Conservation (phyloP, 2,329 filamentous ascomycete genomes). For the Hypoxylon sp. region DNA sequence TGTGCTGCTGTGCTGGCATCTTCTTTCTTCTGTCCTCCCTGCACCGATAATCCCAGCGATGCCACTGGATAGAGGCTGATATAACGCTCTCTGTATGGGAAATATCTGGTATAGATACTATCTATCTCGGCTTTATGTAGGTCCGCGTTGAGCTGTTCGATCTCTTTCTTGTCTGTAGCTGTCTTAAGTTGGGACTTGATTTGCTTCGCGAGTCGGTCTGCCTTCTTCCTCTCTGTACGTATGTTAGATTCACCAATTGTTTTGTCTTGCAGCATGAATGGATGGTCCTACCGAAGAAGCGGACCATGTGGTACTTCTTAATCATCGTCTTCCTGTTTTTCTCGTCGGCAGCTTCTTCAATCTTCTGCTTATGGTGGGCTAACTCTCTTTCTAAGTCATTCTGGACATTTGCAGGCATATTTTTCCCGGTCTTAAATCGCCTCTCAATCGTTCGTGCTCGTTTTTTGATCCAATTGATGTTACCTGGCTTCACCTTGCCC, state of each 20-base stretch:
- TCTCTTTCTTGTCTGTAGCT: conserved; percentile 66
- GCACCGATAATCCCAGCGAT: conserved; percentile 49
- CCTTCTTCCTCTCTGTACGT: conserved; percentile 77
- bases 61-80: conserved; percentile 71
- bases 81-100: conserved; percentile 79
- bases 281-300: conserved; percentile 80
- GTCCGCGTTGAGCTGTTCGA: conserved; percentile 66
- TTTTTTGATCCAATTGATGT: conserved; percentile 76
- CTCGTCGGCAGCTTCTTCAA: conserved; percentile 71
- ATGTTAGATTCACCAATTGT: conserved; percentile 26
- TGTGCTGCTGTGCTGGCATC: conserved; percentile 60
- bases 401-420: conserved; percentile 77
- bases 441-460: conserved; percentile 78
- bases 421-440: conserved; percentile 71
- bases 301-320: conserved; percentile 83
- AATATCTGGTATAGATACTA: conserved; percentile 80
- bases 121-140: conserved; percentile 81
- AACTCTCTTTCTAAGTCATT: conserved; percentile 81
- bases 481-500: conserved; percentile 62
- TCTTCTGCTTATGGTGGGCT: conserved; percentile 74
- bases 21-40: conserved; percentile 58
- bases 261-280: not conserved
- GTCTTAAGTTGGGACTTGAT: conserved; percentile 70
- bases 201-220: conserved; percentile 75
- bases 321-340: conserved; percentile 79